Percentiles rank a stretch among this genome's conserved stretches.
Conservation (phyloP, 305 asterid genomes). For the Nicotiana rustica region DNA sequence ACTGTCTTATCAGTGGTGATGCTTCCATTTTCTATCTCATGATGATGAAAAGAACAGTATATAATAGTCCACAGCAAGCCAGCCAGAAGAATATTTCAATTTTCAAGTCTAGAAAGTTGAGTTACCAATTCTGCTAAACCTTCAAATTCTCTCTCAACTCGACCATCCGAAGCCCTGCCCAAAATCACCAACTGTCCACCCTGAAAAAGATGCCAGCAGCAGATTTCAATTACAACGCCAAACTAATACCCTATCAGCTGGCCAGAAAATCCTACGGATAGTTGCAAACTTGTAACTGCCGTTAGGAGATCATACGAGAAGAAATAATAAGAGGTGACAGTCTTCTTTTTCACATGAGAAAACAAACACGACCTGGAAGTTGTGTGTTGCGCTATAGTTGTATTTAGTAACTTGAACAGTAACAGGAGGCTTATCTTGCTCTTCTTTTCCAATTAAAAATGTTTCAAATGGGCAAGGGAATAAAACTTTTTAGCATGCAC, state of each 20-base stretch:
- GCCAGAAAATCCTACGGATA: background rate
- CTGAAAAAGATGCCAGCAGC: constrained; percentile 48
- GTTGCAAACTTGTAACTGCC: constrained; percentile 5
- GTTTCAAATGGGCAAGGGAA: background rate
- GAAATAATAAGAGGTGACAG: background rate
- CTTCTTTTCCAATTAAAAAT: background rate
- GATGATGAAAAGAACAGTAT: constrained; percentile 15
- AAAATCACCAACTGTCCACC: constrained; percentile 85
- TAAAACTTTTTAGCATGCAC: background rate
- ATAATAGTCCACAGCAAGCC: background rate
- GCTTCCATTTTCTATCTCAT: constrained; percentile 19
- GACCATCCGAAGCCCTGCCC: constrained; percentile 87
- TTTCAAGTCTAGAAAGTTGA: constrained; percentile 17
- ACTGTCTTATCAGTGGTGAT: constrained; percentile 4
- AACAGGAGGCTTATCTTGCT: too few relatives aligned
- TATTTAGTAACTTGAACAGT: too few relatives aligned
- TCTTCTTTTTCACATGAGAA: background rate
- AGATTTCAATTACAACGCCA: constrained; percentile 20
- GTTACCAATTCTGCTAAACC: constrained; percentile 81
- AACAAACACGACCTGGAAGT: background rate
- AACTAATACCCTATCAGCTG: constrained; percentile 14
- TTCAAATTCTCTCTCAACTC: constrained; percentile 81
- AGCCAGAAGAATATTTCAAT: constrained; percentile 21
- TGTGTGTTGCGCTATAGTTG: background rate
- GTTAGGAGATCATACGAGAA: background rate